These are phyloP conservation scores for Handroanthus guayacan DNA, from an alignment of 257 asterid genomes.

Conservation along the genomic window DNA sequence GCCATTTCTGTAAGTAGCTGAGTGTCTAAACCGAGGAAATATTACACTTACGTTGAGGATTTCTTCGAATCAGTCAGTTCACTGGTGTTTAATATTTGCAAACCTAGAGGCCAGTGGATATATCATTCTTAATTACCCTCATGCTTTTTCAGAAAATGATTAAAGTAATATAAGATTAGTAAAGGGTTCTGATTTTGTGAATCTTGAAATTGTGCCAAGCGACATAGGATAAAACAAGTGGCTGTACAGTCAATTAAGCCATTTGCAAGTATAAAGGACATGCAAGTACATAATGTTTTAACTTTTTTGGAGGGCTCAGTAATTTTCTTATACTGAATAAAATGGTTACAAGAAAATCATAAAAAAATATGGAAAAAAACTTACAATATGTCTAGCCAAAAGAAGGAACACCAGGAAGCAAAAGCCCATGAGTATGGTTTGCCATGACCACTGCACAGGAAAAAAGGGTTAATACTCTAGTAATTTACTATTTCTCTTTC, in stretches of 20 bases:
- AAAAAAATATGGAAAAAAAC: slow-evolving; percentile 23
- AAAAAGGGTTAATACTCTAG: background rate
- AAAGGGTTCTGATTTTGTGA: background rate
- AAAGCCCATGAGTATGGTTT: slow-evolving; percentile 85
- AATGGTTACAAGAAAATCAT: too few species aligned
- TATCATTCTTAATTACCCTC: background rate
- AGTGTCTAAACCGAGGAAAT: too few species aligned
- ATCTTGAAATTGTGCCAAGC: background rate
- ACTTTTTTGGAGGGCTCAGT: too few species aligned
- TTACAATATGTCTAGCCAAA: slow-evolving; percentile 73
- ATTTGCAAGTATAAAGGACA: too few species aligned
- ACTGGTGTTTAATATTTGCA: slow-evolving; percentile 19
- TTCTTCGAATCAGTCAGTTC: slow-evolving; percentile 15
- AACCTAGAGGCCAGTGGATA: slow-evolving; percentile 15
- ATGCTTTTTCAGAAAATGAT: too few species aligned
- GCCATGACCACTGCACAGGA: slow-evolving; percentile 93
- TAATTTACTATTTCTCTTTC: background rate
- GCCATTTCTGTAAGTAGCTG: too few species aligned
- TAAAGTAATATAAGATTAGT: too few species aligned
- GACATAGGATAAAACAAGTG: slow-evolving; percentile 26
- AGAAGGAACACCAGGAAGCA: slow-evolving; percentile 81
- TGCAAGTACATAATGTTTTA: too few species aligned
- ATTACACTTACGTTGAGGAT: background rate
- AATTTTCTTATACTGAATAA: too few species aligned
- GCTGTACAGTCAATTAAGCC: too few species aligned